Evolutionary conservation across 2,329 filamentous ascomycete genomes (phyloP).

Genomic region (Alternaria ventricosa): DNA sequence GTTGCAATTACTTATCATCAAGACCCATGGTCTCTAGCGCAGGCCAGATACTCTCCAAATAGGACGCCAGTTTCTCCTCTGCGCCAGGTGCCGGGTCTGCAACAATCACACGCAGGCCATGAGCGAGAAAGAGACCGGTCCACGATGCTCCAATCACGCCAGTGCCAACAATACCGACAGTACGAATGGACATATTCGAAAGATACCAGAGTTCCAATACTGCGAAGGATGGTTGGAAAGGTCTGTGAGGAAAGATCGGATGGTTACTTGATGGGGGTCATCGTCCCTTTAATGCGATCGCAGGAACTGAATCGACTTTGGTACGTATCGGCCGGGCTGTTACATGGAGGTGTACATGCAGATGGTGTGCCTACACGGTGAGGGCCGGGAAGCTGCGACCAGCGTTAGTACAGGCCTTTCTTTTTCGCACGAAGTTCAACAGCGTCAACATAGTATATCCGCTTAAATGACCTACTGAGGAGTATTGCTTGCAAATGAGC

Average conservation of each 20-base stretch:
- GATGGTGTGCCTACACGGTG: neutral
- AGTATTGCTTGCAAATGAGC: neutral
- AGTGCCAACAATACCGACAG: constrained; percentile 46
- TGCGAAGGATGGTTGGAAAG: neutral
- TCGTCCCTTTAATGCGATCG: neutral
- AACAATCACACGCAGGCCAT: constrained; percentile 50
- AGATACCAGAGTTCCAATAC: neutral
- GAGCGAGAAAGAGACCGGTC: constrained; percentile 51
- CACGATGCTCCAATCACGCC: constrained; percentile 53
- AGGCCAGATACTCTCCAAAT: neutral
- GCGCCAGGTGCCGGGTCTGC: constrained; percentile 52
- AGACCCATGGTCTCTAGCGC: neutral
- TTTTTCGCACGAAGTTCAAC: neutral
- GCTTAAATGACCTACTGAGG: neutral
- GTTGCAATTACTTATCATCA: neutral
- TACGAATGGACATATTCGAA: constrained; percentile 1
- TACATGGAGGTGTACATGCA: neutral
- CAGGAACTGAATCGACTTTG: neutral
- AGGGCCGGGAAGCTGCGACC: neutral
- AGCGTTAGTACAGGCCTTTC: neutral
- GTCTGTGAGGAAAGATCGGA: neutral
- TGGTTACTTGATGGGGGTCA: neutral
- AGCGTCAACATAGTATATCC: neutral
- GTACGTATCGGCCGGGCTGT: neutral
- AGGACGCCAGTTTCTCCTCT: constrained; percentile 13